Conservation (phyloP, 1,139 yeast species). For the Lodderomyces parapsilosis region DNA sequence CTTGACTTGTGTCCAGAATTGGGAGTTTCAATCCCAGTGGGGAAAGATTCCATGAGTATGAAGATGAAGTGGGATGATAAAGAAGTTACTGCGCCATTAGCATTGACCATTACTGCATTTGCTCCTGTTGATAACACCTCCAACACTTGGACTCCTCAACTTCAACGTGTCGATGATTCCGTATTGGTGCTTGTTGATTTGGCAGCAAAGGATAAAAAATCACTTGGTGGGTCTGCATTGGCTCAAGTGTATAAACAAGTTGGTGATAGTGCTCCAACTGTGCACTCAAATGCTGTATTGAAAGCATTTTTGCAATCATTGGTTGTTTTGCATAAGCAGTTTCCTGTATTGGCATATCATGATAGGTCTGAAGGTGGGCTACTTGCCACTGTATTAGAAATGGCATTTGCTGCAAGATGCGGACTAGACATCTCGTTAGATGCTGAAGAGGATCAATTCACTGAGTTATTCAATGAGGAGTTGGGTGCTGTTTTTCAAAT, state of each 20-base stretch:
- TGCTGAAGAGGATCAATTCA: constrained; percentile 37
- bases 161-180: constrained; percentile 50
- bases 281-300: constrained; percentile 62
- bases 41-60: constrained; percentile 99
- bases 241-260: constrained; percentile 91
- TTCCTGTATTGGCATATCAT: constrained; percentile 84
- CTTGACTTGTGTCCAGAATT: constrained; percentile 90
- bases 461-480: constrained; percentile 85
- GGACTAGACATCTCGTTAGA: constrained; percentile 56
- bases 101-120: constrained; percentile 90
- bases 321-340: constrained; percentile 64
- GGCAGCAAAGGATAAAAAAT: constrained; percentile 54
- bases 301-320: constrained; percentile 71
- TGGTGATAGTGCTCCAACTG: constrained; percentile 83
- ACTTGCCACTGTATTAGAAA: constrained; percentile 79
- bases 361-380: constrained; percentile 98
- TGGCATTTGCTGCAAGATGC: constrained; percentile 95
- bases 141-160: constrained; percentile 93
- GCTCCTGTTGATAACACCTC: constrained; percentile 83
- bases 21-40: constrained; percentile 93
- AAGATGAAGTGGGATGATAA: constrained; percentile 96
- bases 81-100: constrained; percentile 92
- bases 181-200: constrained; percentile 79
- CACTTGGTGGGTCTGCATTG: constrained; percentile 91
- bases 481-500: constrained; percentile 97